phyloP scores from a whole-genome alignment of 2,329 filamentous ascomycete genomes.

The Alternaria consortialis region DNA sequence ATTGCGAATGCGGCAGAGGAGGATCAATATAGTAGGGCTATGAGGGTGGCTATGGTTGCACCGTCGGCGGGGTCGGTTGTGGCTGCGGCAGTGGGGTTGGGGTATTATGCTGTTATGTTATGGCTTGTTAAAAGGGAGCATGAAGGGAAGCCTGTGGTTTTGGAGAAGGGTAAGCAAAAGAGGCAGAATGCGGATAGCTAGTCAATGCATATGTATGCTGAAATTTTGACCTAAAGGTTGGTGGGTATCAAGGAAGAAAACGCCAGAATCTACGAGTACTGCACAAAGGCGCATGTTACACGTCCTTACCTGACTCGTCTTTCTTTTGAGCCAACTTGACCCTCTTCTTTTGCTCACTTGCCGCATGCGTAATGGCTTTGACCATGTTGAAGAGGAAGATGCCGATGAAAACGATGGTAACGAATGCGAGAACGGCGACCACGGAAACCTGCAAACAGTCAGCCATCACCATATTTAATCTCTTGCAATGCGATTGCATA shows the following conservation, averaged over 20 bases:
- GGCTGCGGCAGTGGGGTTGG: slow-evolving; percentile 8
- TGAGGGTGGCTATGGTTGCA: slow-evolving; percentile 51
- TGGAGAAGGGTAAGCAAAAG: slow-evolving; percentile 18
- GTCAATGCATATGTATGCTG: background rate
- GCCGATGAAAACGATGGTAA: slow-evolving; percentile 39
- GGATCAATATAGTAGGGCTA: slow-evolving; percentile 53
- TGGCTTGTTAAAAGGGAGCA: slow-evolving; percentile 44
- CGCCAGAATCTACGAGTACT: background rate
- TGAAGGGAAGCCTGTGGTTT: slow-evolving; percentile 38
- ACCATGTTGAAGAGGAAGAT: slow-evolving; percentile 51
- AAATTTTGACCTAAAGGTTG: background rate
- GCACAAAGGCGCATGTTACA: background rate
- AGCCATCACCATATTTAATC: background rate
- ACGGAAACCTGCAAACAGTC: slow-evolving; percentile 29
- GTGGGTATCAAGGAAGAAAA: background rate
- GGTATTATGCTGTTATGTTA: slow-evolving; percentile 52
- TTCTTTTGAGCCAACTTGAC: slow-evolving; percentile 21
- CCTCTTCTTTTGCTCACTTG: slow-evolving; percentile 48
- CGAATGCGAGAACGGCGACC: slow-evolving; percentile 36
- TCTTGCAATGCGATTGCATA: background rate
- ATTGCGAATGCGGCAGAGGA: slow-evolving; percentile 60
- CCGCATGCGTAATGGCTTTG: slow-evolving; percentile 43
- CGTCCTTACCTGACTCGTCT: background rate
- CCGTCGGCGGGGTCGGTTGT: slow-evolving; percentile 26
- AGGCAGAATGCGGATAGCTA: slow-evolving; percentile 8